Base-by-base conservation (phyloP, 2,329 filamentous ascomycete species). In the Aspergillus sp. region DNA sequence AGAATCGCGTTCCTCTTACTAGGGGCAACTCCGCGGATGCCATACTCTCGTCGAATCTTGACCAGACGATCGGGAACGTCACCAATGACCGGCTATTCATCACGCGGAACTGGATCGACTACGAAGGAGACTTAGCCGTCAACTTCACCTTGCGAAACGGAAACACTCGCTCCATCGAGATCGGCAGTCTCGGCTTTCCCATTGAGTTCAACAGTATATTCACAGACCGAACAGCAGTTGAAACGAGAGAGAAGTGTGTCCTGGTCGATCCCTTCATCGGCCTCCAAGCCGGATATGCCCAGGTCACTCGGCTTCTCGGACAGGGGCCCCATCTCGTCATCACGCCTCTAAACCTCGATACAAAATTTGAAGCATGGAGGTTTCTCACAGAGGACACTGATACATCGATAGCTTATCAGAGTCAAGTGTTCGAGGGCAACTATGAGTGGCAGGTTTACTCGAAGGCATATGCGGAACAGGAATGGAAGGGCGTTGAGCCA, bases 131-230 rank as follows among this genome's bases (percentile, higher is more conserved):
- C 60, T 68, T 87, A 2, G 81, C 77, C 5, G 72, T 88, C 3
- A 76, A 76, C 15, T 82, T 86, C 68, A 84, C 79, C 2, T 64
- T 86, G 19, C 75, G 73, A 8, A 87, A 86, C 61, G 71, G 70
- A 0, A 80, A 70, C 0, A 64, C 66, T 0, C 62, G 68, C 0
- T 60, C 73, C 0, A 58, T 87, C 2, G 84, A 87, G 60, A 71
- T 88, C 5, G 85, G 85, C 1, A 81, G 81, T 51, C 75, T 87
- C 1, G 85, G 85, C 0, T 81, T 88, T 54, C 85, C 85, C 0
- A 79, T 84, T 19, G 83, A 86, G 68, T 85, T 87, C 74, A 87
- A 87, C 73, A 87, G 82, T 69, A 86, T 88, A 64, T 87, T 87
- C 66, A 85, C 80, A 11, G 76, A 77, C 48, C 79, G 83, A 8